Base-by-base conservation (phyloP, 805 yeast genomes). In the Clavispora santaluciae region DNA sequence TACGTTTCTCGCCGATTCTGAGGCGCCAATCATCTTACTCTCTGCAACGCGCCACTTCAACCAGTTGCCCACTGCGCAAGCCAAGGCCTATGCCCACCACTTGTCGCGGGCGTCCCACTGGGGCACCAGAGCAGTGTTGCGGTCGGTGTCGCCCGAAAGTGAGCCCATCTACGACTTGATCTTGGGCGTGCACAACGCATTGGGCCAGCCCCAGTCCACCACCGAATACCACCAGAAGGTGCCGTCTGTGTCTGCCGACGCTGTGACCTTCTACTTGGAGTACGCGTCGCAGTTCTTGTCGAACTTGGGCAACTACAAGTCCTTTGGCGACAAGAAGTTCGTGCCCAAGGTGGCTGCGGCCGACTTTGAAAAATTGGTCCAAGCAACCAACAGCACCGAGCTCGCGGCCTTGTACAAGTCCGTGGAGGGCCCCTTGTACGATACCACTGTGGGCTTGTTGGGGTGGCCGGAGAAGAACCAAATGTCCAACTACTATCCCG, bases 261-360 rank as follows among this genome's bases (percentile, higher is more conserved):
- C 65, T 1, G 67, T 68, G 13, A 56, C 63, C 31, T 57, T 59
- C 15, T 86, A 83, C 58, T 65, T 86, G 59, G 86, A 83, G 56
- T 87, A 78, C 59, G 83, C 81, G 22, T 83, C 88, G 30, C 91
- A 85, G 66, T 80, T 85, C 55, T 66, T 85, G 46, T 69, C 81
- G 28, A 85, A 85, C 61, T 68, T 81, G 59, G 93, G 93, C 50
- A 85, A 85, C 56, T 85, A 76, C 65, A 88, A 83, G 64, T 83
- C 93, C 1, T 88, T 88, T 60, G 96, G 96, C 50, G 96, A 88
- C 64, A 78, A 78, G 51, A 88, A 88, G 62, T 88, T 88, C 55
- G 72, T 88, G 47, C 96, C 96, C 30, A 66, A 78, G 38, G 54
- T 86, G 29, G 42, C 72, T 0, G 55, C 50, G 23, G 73, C 61